Conservation (phyloP, 2,329 filamentous ascomycete genomes). For the Colletotrichum sp. region DNA sequence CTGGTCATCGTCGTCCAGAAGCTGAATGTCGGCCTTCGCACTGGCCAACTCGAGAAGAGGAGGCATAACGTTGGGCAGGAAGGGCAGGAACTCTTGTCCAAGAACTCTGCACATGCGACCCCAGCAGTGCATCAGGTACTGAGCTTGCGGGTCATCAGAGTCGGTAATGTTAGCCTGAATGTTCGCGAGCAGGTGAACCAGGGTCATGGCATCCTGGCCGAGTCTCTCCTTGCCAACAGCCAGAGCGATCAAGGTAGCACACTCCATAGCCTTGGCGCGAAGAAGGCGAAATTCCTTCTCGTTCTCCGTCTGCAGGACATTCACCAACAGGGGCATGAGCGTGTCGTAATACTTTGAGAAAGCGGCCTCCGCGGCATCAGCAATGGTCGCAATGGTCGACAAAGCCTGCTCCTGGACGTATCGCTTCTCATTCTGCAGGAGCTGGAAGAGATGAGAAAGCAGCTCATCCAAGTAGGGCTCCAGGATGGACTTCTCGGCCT, state of each 20-base stretch:
- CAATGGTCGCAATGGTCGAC: constrained; percentile 97
- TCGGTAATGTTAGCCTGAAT: constrained; percentile 90
- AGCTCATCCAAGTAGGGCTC: constrained; percentile 94
- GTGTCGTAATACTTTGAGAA: constrained; percentile 96
- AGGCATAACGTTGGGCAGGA: constrained; percentile 91
- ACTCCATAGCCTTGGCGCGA: constrained; percentile 98
- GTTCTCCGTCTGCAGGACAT: constrained; percentile 86
- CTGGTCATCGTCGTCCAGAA: constrained; percentile 94
- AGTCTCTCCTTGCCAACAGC: constrained; percentile 95
- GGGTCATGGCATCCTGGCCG: constrained; percentile 81
- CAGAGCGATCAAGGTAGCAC: constrained; percentile 91
- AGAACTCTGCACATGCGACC: constrained; percentile 97
- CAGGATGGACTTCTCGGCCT: constrained; percentile 89
- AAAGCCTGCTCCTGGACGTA: constrained; percentile 98
- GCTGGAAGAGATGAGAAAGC: constrained; percentile 81
- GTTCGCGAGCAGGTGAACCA: constrained; percentile 85
- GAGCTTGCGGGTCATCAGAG: constrained; percentile 91
- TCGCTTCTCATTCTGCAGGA: constrained; percentile 89
- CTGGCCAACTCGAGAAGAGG: constrained; percentile 89
- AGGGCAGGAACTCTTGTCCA: constrained; percentile 88
- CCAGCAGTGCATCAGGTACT: constrained; percentile 99
- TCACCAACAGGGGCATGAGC: constrained; percentile 93
- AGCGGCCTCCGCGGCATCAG: constrained; percentile 94
- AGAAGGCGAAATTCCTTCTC: constrained; percentile 92
- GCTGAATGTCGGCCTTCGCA: constrained; percentile 95